Evolutionary conservation across 192 early-diverging fungal genomes (phyloP).

Genomic region (Mortierella claussenii): DNA sequence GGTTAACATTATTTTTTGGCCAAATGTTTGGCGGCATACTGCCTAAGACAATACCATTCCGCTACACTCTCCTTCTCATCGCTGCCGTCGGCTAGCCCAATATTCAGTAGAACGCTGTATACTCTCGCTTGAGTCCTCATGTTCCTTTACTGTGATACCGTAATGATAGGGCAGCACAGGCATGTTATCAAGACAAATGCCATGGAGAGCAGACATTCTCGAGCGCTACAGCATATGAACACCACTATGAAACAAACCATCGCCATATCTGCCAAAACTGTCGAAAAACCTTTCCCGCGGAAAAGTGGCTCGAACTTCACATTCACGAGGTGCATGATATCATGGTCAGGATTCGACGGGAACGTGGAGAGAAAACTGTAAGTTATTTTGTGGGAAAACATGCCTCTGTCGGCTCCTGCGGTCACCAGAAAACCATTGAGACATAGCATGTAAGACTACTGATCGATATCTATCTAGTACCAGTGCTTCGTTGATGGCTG

Average conservation of each 20-base stretch:
- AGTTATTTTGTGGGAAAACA: too few relatives aligned
- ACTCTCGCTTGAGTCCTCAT: too few relatives aligned
- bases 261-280: slow-evolving; percentile 60
- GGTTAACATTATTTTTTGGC: slow-evolving; percentile 1
- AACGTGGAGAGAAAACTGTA: slow-evolving; percentile 64
- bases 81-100: too few relatives aligned
- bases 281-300: slow-evolving; percentile 56
- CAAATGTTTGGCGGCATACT: too few relatives aligned
- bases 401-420: too few relatives aligned
- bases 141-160: too few relatives aligned
- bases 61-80: too few relatives aligned
- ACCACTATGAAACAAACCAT: slow-evolving; percentile 63
- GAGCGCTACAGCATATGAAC: slow-evolving; percentile 54
- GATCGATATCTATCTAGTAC: slow-evolving; percentile 51
- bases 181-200: slow-evolving; percentile 24
- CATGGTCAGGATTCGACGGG: slow-evolving; percentile 55
- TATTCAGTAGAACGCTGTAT: too few relatives aligned
- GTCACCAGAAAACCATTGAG: too few relatives aligned
- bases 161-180: slow-evolving; percentile 11
- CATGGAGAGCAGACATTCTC: slow-evolving; percentile 50
- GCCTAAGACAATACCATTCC: too few relatives aligned
- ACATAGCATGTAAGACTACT: too few relatives aligned
- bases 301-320: slow-evolving; percentile 61
- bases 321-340: slow-evolving; percentile 60
- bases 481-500: slow-evolving; percentile 65